A percentile compares a stretch with the other conserved stretches of the same genome.
Conservation (phyloP, 805 yeast species). For the Saturnispora mendoncae region DNA sequence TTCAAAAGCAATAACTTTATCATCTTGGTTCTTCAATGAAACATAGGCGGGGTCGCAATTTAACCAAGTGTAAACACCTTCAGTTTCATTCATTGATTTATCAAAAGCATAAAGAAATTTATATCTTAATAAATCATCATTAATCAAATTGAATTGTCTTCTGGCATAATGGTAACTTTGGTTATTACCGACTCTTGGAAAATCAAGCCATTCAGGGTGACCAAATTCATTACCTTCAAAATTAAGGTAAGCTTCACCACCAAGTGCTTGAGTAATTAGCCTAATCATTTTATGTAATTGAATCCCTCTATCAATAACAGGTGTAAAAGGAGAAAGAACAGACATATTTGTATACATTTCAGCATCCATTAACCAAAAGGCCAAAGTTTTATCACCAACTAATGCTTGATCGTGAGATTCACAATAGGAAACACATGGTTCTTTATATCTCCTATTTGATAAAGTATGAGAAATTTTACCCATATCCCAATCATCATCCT, state of each 20-base stretch:
- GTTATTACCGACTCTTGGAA: slow-evolving; percentile 83
- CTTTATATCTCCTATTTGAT: slow-evolving; percentile 81
- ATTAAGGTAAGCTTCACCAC: slow-evolving; percentile 94
- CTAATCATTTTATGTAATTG: slow-evolving; percentile 89
- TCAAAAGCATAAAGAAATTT: slow-evolving; percentile 76
- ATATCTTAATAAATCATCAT: slow-evolving; percentile 75
- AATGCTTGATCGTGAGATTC: slow-evolving; percentile 97
- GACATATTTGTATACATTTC: slow-evolving; percentile 98
- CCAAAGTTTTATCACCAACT: slow-evolving; percentile 93
- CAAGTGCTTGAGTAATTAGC: slow-evolving; percentile 77
- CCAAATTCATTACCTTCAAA: slow-evolving; percentile 98
- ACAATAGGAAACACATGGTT: slow-evolving; percentile 83
- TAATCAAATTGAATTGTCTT: slow-evolving; percentile 82
- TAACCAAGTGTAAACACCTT: slow-evolving; percentile 64
- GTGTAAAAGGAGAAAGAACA: slow-evolving; percentile 58
- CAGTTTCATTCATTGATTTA: slow-evolving; percentile 71
- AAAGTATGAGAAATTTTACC: slow-evolving; percentile 71
- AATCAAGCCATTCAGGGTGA: slow-evolving; percentile 98
- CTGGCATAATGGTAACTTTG: slow-evolving; percentile 91
- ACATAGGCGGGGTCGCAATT: slow-evolving; percentile 67
- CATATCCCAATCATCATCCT: slow-evolving; percentile 89
- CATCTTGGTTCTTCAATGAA: slow-evolving; percentile 80
- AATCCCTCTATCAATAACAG: slow-evolving; percentile 79
- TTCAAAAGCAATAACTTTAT: slow-evolving; percentile 83
- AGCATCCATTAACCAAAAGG: slow-evolving; percentile 98